These are phyloP conservation scores for Rhynchosporium agropyri DNA, from an alignment of 2,329 filamentous ascomycete genomes.

Conservation along the genomic window DNA sequence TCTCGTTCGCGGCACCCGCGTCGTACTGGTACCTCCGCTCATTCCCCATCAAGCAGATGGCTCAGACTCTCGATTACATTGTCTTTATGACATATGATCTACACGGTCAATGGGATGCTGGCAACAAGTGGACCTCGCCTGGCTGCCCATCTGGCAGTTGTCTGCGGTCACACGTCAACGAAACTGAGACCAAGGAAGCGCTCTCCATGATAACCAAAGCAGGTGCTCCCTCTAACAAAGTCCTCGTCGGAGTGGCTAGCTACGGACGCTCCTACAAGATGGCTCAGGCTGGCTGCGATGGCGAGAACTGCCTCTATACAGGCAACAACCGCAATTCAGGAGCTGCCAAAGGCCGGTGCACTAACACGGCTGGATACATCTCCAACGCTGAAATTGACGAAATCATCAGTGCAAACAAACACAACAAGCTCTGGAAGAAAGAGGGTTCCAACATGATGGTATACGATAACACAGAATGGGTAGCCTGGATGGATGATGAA, in stretches of 20 bases:
- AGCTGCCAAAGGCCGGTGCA: constrained; percentile 41
- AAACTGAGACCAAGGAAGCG: constrained; percentile 43
- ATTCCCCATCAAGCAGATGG: constrained; percentile 30
- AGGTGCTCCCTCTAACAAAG: constrained; percentile 37
- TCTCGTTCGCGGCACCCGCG: constrained; percentile 38
- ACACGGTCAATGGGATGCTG: constrained; percentile 47
- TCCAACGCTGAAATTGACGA: constrained; percentile 18
- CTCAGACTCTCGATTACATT: constrained; percentile 32
- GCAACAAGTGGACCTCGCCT: constrained; percentile 38
- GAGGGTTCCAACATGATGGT: constrained; percentile 10
- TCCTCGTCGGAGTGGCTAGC: constrained; percentile 42
- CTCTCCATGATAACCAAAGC: constrained; percentile 47
- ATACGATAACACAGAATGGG: constrained; percentile 6
- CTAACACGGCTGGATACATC: constrained; percentile 42
- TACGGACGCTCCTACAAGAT: constrained; percentile 45
- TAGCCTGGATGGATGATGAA: constrained; percentile 5
- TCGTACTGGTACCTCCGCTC: constrained; percentile 42
- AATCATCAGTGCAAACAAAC: constrained; percentile 1
- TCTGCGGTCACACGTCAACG: constrained; percentile 44
- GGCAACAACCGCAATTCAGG: constrained; percentile 33
- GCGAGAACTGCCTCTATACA: constrained; percentile 29
- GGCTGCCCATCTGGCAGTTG: constrained; percentile 43
- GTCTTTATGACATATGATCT: constrained; percentile 40
- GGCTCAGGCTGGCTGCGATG: constrained; percentile 37
- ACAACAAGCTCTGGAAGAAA: constrained; percentile 1